These are phyloP conservation scores for Eucalyptus victrix DNA, from an alignment of 345 rosid genomes.

Conservation along the genomic window DNA sequence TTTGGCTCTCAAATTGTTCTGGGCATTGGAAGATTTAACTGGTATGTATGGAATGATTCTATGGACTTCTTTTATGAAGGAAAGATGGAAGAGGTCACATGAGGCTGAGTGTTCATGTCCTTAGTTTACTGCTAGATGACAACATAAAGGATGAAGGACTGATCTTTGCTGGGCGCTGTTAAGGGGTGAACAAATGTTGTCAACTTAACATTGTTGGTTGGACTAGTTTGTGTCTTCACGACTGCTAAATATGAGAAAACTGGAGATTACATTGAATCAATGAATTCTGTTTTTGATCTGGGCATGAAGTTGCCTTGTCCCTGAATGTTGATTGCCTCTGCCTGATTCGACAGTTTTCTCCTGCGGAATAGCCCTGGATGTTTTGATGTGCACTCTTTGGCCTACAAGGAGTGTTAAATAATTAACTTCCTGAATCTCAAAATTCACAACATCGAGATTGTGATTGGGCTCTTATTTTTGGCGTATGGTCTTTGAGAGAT, in stretches of 20 bases:
- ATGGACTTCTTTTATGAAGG: background rate
- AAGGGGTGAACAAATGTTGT: background rate
- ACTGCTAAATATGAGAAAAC: background rate
- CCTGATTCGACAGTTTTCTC: background rate
- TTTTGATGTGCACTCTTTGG: background rate
- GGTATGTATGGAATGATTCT: background rate
- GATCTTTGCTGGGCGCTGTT: background rate
- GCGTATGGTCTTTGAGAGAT: background rate
- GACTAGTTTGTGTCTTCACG: background rate
- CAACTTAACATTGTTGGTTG: background rate
- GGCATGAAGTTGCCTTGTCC: background rate
- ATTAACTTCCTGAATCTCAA: background rate
- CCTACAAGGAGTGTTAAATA: background rate
- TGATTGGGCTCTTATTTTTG: background rate
- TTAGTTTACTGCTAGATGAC: background rate
- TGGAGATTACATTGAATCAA: background rate
- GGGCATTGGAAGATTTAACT: background rate
- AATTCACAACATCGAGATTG: background rate
- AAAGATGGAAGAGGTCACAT: background rate
- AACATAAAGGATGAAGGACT: background rate
- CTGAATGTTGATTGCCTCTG: background rate
- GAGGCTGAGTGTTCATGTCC: background rate
- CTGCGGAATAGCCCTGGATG: background rate
- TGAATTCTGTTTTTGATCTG: background rate
- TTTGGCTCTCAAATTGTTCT: background rate